Percentiles rank a stretch among this genome's conserved stretches.
Conservation (phyloP, 441 rosid genomes). For the Euphorbia celastroides region DNA sequence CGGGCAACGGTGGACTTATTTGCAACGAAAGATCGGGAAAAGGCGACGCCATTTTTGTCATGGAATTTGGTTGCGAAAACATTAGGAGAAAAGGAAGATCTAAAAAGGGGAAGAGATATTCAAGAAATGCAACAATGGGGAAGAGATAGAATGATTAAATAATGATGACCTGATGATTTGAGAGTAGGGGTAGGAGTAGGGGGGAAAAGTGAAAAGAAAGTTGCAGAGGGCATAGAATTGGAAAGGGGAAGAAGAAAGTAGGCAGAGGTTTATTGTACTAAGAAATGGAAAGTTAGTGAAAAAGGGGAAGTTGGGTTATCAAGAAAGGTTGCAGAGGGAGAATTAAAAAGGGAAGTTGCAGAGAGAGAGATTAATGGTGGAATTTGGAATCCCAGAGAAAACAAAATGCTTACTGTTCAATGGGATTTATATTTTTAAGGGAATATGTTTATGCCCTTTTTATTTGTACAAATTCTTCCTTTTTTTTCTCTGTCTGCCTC, state of each 20-base stretch:
- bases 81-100: constrained; percentile 21
- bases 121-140: constrained; percentile 19
- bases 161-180: constrained; percentile 94
- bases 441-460: constrained; percentile 13
- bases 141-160: constrained; percentile 53
- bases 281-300: constrained; percentile 39
- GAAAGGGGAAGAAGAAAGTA: constrained; percentile 18
- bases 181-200: constrained; percentile 29
- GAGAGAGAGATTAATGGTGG: constrained; percentile 32
- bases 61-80: constrained; percentile 33
- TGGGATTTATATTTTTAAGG: constrained; percentile 47
- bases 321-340: constrained; percentile 23
- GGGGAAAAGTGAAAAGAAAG: constrained; percentile 21
- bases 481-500: constrained; percentile 11
- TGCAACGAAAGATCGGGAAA: constrained; percentile 86
- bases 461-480: background rate
- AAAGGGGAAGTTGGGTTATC: constrained; percentile 38
- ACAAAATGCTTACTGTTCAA: constrained; percentile 34
- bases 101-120: constrained; percentile 23
- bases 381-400: background rate
- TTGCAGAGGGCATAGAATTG: constrained; percentile 20
- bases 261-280: background rate
- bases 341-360: constrained; percentile 22
- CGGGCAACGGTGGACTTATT: constrained; percentile 67
- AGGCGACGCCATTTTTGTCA: constrained; percentile 27